Evolutionary conservation across 441 rosid species (phyloP).

Genomic region (Gossypium aridum): DNA sequence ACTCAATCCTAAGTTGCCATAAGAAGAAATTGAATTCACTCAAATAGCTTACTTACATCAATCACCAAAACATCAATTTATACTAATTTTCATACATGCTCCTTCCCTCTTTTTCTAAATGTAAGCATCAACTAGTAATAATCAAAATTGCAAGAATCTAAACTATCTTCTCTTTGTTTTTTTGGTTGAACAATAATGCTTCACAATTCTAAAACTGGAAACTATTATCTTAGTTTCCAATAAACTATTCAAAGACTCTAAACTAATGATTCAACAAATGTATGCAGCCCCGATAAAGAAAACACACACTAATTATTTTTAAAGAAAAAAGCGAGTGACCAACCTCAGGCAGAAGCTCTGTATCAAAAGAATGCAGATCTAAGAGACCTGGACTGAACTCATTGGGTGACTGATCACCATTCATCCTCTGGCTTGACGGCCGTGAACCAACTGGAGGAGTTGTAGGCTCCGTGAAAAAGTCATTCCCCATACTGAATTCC

Average conservation of each 20-base stretch:
- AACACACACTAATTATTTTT: not conserved
- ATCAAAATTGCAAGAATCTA: not conserved
- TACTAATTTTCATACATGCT: not conserved
- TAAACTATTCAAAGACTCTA: not conserved
- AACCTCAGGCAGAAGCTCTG: constrained; percentile 96
- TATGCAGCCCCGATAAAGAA: not conserved
- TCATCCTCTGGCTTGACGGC: constrained; percentile 54
- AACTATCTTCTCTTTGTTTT: not conserved
- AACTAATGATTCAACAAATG: not conserved
- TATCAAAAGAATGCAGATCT: constrained; percentile 95
- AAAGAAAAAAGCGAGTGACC: not conserved
- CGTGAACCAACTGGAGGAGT: constrained; percentile 73
- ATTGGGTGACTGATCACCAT: constrained; percentile 56
- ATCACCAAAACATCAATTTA: not conserved
- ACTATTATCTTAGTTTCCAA: not conserved
- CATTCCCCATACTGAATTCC: constrained; percentile 59
- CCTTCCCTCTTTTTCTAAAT: not conserved
- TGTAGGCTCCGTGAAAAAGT: constrained; percentile 60
- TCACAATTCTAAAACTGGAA: not conserved
- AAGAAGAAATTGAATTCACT: not conserved
- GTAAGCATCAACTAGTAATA: not conserved
- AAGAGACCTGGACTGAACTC: constrained; percentile 97
- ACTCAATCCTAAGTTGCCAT: not conserved
- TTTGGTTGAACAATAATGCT: not conserved
- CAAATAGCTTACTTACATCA: not conserved